Evolutionary conservation across 2,329 filamentous ascomycete genomes (phyloP).

Genomic region (Cladosporium velox): DNA sequence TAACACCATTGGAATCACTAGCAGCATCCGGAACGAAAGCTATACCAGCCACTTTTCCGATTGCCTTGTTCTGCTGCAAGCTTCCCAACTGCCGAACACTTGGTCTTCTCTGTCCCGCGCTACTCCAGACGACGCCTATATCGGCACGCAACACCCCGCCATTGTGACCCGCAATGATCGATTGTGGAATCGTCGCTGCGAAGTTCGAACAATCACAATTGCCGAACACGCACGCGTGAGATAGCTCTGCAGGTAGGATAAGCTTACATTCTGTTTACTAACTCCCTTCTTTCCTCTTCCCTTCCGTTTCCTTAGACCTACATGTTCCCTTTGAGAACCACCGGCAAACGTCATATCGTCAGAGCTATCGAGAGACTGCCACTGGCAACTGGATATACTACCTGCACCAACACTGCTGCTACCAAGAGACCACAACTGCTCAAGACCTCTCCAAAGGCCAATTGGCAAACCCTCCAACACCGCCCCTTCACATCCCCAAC

Average conservation of each 20-base stretch:
- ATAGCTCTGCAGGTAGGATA: slow-evolving; percentile 8
- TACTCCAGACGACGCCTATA: slow-evolving; percentile 7
- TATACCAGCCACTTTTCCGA: background rate
- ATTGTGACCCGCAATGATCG: slow-evolving; percentile 16
- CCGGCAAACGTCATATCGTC: background rate
- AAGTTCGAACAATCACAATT: slow-evolving; percentile 7
- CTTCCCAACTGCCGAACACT: slow-evolving; percentile 15
- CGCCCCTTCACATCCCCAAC: slow-evolving; percentile 1
- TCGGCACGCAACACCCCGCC: slow-evolving; percentile 14
- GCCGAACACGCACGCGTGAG: slow-evolving; percentile 8
- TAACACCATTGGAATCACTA: background rate
- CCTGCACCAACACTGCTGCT: background rate
- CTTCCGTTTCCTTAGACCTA: background rate
- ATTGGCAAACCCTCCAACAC: background rate
- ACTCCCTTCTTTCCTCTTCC: background rate
- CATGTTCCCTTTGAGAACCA: slow-evolving; percentile 6
- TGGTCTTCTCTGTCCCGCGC: slow-evolving; percentile 4
- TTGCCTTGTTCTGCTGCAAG: background rate
- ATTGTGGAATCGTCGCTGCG: background rate
- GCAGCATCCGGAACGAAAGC: background rate
- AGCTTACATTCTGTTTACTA: background rate
- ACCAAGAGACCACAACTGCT: background rate
- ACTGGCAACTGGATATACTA: background rate
- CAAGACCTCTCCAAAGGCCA: background rate
- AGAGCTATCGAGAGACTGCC: background rate